phyloP scores from a whole-genome alignment of 2,329 filamentous ascomycete genomes.

The Dactylella cylindrospora region DNA sequence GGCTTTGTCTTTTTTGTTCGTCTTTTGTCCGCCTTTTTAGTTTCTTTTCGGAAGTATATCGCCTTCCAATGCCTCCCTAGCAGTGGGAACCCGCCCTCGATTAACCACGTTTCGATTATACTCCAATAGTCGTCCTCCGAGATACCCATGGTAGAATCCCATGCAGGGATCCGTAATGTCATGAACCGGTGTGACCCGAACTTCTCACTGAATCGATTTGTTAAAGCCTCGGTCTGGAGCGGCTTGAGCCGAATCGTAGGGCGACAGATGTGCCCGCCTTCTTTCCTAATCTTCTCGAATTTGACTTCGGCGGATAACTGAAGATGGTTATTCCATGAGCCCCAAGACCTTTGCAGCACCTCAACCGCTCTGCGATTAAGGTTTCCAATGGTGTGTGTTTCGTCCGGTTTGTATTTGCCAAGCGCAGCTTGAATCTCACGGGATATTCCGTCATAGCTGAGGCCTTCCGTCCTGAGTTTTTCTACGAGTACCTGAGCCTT shows the following conservation, averaged over 20 bases:
- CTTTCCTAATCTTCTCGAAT: neutral
- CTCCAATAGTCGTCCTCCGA: neutral
- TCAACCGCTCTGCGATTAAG: constrained; percentile 1
- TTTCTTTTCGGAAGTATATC: constrained; percentile 9
- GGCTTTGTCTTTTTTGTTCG: neutral
- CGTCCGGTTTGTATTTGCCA: neutral
- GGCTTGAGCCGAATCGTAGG: constrained; percentile 12
- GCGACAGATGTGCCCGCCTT: neutral
- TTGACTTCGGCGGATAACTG: constrained; percentile 19
- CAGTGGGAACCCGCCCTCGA: constrained; percentile 8
- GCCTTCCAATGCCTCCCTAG: constrained; percentile 16
- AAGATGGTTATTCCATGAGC: constrained; percentile 9
- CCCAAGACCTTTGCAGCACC: neutral
- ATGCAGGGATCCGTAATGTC: neutral
- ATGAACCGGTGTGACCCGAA: constrained; percentile 32
- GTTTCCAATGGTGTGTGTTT: neutral
- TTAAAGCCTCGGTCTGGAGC: neutral
- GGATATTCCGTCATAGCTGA: neutral
- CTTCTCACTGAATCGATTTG: constrained; percentile 5
- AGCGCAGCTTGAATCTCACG: neutral
- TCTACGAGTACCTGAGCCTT: neutral
- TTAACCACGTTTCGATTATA: neutral
- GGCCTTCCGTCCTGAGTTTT: neutral
- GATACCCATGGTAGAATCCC: neutral
- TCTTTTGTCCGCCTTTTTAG: constrained; percentile 1